Base-by-base conservation (phyloP, 2,329 filamentous ascomycete species). In the Emmonsia crescens region DNA sequence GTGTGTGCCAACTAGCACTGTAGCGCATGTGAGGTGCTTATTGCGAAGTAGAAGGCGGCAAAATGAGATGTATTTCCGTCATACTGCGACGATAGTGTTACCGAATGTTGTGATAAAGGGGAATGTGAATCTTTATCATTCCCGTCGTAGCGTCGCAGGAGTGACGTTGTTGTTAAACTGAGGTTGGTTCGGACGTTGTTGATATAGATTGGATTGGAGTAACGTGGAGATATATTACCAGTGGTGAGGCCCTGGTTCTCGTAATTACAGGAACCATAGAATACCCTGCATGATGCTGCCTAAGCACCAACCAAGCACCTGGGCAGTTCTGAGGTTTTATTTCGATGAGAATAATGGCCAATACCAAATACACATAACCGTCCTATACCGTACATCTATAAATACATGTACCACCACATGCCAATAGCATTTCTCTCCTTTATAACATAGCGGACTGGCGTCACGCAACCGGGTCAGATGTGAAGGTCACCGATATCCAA, bases 181-280 rank as follows among this genome's bases (percentile, higher is more conserved):
- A 14, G n/a, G 51, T 38, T 38, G 36, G 8, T 9, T 9, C 16
- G 27, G 51, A 0, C 16, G 51, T 57, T 2, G 21, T 27, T 14
- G 54, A 16, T n/a, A 31, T 57, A 42, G 36, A 57, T 57, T 14
- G 36, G n/a, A n/a, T 14, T 57, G 55, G 55, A 57, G 55, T 31
- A 57, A 57, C 55, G 55, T 57, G 55, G 55, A 57, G 55, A 42
- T 42, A 42, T 57, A 27, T 44, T 44, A 57, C 38, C 55, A 31
- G 55, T 44, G 21, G 5, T 36, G 51, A n/a, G 29, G 51, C 27
- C 51, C 14, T 19, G 51, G 27, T 10, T 1, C n/a, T 19, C 2
- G 31, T 55, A 10, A 12, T 21, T 33, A 36, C 48, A 31, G 12
- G 6, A 51, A 5, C 27, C 6, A 29, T 3, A 19, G n/a, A 12